These are phyloP conservation scores for Suillus subluteus DNA, from an alignment of 768 basidiomycete species.

Conservation along the genomic window DNA sequence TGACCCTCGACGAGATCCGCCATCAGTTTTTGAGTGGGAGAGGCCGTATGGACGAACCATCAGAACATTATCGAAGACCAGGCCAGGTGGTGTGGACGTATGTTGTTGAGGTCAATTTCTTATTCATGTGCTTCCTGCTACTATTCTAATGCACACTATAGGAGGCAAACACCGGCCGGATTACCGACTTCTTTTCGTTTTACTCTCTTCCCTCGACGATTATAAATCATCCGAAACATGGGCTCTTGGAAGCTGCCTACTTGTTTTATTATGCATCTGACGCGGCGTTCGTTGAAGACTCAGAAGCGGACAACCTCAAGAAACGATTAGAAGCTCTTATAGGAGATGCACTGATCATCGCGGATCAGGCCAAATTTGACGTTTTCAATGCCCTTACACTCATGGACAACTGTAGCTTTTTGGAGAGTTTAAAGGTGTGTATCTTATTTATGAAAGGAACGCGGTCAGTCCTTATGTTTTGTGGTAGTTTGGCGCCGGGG, in stretches of 20 bases:
- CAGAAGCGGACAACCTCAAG: constrained; percentile 68
- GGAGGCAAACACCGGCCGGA: constrained; percentile 79
- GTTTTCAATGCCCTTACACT: constrained; percentile 95
- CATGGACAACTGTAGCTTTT: constrained; percentile 88
- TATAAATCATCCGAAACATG: constrained; percentile 74
- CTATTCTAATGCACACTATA: constrained; percentile 34
- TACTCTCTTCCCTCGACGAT: constrained; percentile 96
- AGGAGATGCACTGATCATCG: constrained; percentile 79
- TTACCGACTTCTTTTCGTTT: constrained; percentile 97
- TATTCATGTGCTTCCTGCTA: not conserved
- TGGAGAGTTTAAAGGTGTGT: constrained; percentile 81
- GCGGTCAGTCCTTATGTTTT: not conserved
- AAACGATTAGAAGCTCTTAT: constrained; percentile 72
- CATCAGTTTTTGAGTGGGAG: constrained; percentile 90
- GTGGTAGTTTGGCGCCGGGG: constrained; percentile 85
- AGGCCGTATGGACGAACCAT: constrained; percentile 52
- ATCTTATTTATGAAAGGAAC: not conserved
- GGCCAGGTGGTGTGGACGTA: constrained; percentile 96
- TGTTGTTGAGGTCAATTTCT: constrained; percentile 80
- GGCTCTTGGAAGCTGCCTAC: constrained; percentile 88
- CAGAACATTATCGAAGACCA: constrained; percentile 47
- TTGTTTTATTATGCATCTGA: constrained; percentile 94
- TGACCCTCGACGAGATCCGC: constrained; percentile 74
- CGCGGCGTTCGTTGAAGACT: constrained; percentile 61
- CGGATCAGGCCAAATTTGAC: constrained; percentile 87